A percentile compares a stretch with the other conserved stretches of the same genome.
Conservation (phyloP, 768 basidiomycete genomes). For the Xerocomellus chrysenteron region DNA sequence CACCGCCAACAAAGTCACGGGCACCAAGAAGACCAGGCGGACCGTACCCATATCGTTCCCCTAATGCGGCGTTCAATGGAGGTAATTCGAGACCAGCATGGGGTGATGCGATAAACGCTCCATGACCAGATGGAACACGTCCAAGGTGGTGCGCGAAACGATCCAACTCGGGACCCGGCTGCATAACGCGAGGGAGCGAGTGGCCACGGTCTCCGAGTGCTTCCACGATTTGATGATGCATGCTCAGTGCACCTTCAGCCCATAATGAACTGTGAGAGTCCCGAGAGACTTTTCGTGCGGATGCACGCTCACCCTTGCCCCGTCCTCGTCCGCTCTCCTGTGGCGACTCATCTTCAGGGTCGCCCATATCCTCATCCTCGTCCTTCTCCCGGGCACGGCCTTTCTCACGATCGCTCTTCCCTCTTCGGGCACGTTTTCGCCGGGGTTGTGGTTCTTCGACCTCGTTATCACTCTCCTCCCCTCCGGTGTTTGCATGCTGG, state of each 20-base stretch:
- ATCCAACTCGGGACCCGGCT: constrained; percentile 30
- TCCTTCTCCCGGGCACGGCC: constrained; percentile 39
- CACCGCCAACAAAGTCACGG: constrained; percentile 36
- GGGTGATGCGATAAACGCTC: constrained; percentile 35
- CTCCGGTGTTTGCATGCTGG: constrained; percentile 35
- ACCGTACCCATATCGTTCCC: constrained; percentile 39
- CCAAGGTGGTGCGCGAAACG: constrained; percentile 36
- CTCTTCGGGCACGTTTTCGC: constrained; percentile 54
- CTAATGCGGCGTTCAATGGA: constrained; percentile 47
- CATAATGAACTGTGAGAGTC: constrained; percentile 35
- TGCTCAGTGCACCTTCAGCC: constrained; percentile 35
- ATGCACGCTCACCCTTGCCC: constrained; percentile 40
- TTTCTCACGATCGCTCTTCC: constrained; percentile 37
- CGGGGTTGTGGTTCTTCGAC: constrained; percentile 49
- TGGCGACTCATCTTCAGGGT: constrained; percentile 34
- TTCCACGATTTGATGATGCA: constrained; percentile 36
- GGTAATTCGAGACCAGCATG: constrained; percentile 63
- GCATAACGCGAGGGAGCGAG: constrained; percentile 33
- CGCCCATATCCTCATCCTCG: constrained; percentile 52
- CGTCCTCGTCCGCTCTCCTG: constrained; percentile 31
- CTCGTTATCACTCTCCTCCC: constrained; percentile 43
- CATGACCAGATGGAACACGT: constrained; percentile 35
- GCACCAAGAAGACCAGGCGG: constrained; percentile 31
- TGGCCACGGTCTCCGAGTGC: constrained; percentile 35
- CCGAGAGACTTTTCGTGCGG: constrained; percentile 35